Evolutionary conservation across 1,284 basidiomycete species (phyloP), one percentile per base, ranked within the genome.

Genomic region (Apiotrichum mycotoxinovorans): DNA sequence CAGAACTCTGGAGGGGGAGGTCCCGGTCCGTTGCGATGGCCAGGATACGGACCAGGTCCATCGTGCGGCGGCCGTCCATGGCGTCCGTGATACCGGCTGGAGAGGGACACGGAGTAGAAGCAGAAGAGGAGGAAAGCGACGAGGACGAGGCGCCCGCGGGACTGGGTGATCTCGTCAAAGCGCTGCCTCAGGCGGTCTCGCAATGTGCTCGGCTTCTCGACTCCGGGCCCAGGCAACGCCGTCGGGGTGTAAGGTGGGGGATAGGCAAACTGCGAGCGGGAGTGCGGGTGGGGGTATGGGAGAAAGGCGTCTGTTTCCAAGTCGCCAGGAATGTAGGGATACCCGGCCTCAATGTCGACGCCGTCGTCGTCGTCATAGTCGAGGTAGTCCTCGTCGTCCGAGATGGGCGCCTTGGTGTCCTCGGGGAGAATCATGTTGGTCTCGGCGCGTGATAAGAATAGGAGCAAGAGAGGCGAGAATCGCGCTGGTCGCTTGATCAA

Each of bases 401-500:
- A 62, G 12, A 41, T 30, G 12, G 63, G 60, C 12, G 26, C 57
- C 38, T 64, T 64, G 27, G 57, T 61, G 44, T 64, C 63, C 42
- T 57, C 55, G 7, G 63, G 63, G 18, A 64, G 51, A 34, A 64
- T 64, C 63, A 64, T 64, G n/a, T n/a, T n/a, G n/a, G n/a, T n/a
- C n/a, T n/a, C n/a, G n/a, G n/a, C n/a, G n/a, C n/a, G n/a, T n/a
- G n/a, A n/a, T n/a, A n/a, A n/a, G n/a, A 11, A 41, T 10, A 8
- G n/a, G n/a, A 12, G 30, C 12, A 30, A 5, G 30, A 30, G 30
- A 12, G 30, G 30, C 30, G 30, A 30, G 7, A 30, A 30, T 7
- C 30, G 30, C 7, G 30, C 12, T 12, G 30, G 30, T 30, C 30
- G 30, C 30, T 30, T 30, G 30, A 12, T 30, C 7, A n/a, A 7